phyloP scores from a whole-genome alignment of 495 filamentous ascomycete genomes.

The Apodospora peruviana region DNA sequence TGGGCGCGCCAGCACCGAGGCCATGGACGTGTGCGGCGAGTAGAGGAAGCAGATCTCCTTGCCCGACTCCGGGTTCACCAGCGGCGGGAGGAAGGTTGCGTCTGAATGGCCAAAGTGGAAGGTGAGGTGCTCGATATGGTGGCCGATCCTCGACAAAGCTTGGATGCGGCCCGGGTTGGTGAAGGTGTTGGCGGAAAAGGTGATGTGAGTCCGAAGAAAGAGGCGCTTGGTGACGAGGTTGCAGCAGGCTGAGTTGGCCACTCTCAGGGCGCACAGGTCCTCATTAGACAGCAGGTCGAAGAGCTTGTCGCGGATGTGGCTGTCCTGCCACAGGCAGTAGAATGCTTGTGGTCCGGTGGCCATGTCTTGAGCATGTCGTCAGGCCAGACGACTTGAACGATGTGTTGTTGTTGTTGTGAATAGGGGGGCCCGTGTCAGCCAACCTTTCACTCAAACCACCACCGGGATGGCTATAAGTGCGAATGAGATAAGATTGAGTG shows the following conservation, averaged over 20 bases:
- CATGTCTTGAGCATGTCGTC: constrained; percentile 44
- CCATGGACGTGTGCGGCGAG: constrained; percentile 55
- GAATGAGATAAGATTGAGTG: background rate
- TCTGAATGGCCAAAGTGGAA: constrained; percentile 64
- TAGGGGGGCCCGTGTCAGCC: background rate
- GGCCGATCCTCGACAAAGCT: constrained; percentile 65
- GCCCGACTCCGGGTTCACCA: constrained; percentile 66
- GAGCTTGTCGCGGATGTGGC: constrained; percentile 42
- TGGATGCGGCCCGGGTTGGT: constrained; percentile 61
- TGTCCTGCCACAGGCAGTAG: constrained; percentile 51
- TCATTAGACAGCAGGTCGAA: constrained; percentile 44
- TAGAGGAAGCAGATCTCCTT: constrained; percentile 69
- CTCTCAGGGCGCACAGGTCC: constrained; percentile 45
- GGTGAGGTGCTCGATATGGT: constrained; percentile 61
- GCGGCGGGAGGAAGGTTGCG: constrained; percentile 69
- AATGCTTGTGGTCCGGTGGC: constrained; percentile 40
- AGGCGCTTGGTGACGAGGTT: constrained; percentile 47
- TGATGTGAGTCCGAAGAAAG: constrained; percentile 51
- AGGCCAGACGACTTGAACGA: constrained; percentile 11
- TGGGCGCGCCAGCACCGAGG: constrained; percentile 41
- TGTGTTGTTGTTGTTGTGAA: background rate
- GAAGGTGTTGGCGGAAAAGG: constrained; percentile 65
- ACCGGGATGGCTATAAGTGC: background rate
- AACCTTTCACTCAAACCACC: background rate
- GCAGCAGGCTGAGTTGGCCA: constrained; percentile 45